Percentiles rank a stretch among this genome's conserved stretches.
Evolutionary conservation across 23 red algal genomes (phyloP).

Genomic region (Agarophyton chilense): DNA sequence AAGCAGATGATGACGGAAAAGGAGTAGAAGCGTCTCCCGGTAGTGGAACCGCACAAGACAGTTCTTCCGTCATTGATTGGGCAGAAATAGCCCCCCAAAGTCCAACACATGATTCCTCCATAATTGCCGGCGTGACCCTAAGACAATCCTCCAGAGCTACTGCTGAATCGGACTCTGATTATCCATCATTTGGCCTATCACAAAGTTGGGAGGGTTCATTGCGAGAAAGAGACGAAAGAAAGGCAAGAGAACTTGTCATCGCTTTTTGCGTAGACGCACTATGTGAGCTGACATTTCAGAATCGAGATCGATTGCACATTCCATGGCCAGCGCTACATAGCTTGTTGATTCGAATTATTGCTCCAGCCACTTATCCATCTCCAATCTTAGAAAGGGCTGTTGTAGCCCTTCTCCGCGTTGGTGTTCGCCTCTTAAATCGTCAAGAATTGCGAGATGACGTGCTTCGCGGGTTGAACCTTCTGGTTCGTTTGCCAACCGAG

Average conservation of each 20-base stretch:
- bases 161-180: constrained; percentile 29
- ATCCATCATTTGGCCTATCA: constrained; percentile 39
- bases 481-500: constrained; percentile 72
- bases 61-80: constrained; percentile 43
- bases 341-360: constrained; percentile 61
- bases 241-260: constrained; percentile 64
- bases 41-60: neutral
- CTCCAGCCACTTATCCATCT: constrained; percentile 48
- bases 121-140: constrained; percentile 24
- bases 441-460: constrained; percentile 70
- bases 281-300: constrained; percentile 74
- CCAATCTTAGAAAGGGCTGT: constrained; percentile 75
- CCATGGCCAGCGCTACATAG: constrained; percentile 84
- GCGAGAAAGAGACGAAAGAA: constrained; percentile 63
- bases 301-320: constrained; percentile 75
- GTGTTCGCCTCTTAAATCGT: constrained; percentile 66
- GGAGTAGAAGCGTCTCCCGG: constrained; percentile 4
- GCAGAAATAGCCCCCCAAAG: constrained; percentile 55
- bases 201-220: constrained; percentile 38
- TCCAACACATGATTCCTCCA: constrained; percentile 39
- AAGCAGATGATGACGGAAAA: constrained; percentile 1
- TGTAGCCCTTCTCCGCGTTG: constrained; percentile 82
- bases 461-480: constrained; percentile 74
- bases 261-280: constrained; percentile 85
- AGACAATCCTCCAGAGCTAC: neutral